Conservation (phyloP, 352 stramenopile genomes). For the Phytophthora multivora region DNA sequence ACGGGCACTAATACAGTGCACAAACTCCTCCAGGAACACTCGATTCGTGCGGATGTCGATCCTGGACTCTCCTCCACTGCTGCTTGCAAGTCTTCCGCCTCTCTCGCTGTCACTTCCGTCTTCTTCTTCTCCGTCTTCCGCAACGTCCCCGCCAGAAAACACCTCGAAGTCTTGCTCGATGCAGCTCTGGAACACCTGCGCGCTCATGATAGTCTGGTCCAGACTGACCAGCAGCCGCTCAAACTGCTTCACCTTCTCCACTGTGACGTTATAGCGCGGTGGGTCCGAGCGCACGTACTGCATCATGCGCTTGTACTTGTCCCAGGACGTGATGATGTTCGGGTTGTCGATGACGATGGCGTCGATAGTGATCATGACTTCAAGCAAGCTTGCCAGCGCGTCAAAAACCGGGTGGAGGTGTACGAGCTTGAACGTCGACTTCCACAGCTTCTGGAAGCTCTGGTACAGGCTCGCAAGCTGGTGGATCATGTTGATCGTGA, state of each 20-base stretch:
- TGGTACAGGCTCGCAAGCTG: constrained; percentile 89
- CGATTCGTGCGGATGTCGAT: constrained; percentile 87
- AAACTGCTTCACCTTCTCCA: constrained; percentile 86
- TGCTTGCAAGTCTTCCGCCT: constrained; percentile 46
- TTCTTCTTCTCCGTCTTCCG: constrained; percentile 67
- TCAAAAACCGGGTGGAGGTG: constrained; percentile 85
- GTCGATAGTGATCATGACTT: constrained; percentile 91
- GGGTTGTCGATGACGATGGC: constrained; percentile 90
- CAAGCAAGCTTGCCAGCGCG: constrained; percentile 74
- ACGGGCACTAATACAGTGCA: constrained; percentile 81
- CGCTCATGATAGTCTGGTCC: constrained; percentile 90
- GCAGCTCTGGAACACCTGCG: constrained; percentile 85
- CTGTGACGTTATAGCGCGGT: constrained; percentile 79
- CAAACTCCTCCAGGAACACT: constrained; percentile 88
- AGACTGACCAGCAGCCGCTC: constrained; percentile 86
- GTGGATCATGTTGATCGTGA: constrained; percentile 92
- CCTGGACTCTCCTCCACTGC: constrained; percentile 67
- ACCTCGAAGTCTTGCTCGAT: constrained; percentile 91
- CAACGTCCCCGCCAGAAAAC: constrained; percentile 64
- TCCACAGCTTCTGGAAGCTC: constrained; percentile 88
- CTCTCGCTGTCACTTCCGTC: constrained; percentile 60
- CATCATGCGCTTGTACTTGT: constrained; percentile 93
- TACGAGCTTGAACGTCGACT: constrained; percentile 88
- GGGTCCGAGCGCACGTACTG: constrained; percentile 88
- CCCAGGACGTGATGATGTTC: constrained; percentile 85